These are phyloP conservation scores for Suillus americanus DNA, from an alignment of 768 basidiomycete genomes.

Conservation along the genomic window DNA sequence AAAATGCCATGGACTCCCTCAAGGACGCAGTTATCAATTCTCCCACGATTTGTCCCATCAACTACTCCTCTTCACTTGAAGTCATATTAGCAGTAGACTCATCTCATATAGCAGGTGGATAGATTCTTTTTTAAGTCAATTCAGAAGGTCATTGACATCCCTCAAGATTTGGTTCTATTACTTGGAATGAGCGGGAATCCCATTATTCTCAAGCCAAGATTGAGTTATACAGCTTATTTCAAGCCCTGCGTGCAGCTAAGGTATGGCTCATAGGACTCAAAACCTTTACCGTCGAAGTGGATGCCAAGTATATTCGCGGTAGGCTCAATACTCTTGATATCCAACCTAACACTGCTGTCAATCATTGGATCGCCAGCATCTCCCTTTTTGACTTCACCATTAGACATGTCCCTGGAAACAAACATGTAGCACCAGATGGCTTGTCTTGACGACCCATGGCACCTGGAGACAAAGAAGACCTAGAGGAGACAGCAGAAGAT, in stretches of 20 bases:
- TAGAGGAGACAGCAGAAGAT: not conserved
- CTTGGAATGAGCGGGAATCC: slow-evolving; percentile 12
- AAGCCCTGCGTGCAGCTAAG: slow-evolving; percentile 30
- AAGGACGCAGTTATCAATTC: not conserved
- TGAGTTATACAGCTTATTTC: slow-evolving; percentile 39
- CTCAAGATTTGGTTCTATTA: slow-evolving; percentile 33
- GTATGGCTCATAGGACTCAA: slow-evolving; percentile 30
- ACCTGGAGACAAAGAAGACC: no score
- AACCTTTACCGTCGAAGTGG: slow-evolving; percentile 35
- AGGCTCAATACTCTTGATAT: slow-evolving; percentile 42
- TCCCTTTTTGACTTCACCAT: no score
- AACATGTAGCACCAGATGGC: no score
- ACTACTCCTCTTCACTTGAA: slow-evolving; percentile 27
- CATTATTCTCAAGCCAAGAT: slow-evolving; percentile 40
- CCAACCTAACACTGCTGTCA: slow-evolving; percentile 22
- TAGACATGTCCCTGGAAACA: no score
- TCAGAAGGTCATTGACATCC: not conserved
- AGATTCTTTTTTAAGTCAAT: slow-evolving; percentile 12
- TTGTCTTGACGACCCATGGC: no score
- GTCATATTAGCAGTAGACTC: slow-evolving; percentile 41
- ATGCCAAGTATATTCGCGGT: slow-evolving; percentile 42
- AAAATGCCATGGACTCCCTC: no score
- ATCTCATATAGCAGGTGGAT: slow-evolving; percentile 35
- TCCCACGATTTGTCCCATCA: slow-evolving; percentile 31
- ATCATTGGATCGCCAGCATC: no score